Evolutionary conservation across 192 early-diverging fungal genomes (phyloP), one percentile per base, ranked within the genome.

Genomic region (Glomus cerebriforme): DNA sequence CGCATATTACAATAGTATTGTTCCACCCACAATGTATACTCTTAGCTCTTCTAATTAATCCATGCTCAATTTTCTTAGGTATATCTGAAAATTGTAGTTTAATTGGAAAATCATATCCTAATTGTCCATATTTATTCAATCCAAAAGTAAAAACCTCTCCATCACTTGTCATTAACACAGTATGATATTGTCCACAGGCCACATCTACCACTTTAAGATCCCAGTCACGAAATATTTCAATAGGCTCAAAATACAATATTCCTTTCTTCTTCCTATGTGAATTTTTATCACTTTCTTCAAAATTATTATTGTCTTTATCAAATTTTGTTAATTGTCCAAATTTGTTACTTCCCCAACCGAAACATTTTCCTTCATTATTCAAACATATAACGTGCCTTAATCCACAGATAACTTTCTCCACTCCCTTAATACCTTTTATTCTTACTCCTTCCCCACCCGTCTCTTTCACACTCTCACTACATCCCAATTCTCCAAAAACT

Each of bases 121-220:
- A 80, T 75, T 94, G 92, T 2, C 87, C 88, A 79, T 90, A 90
- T 75, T 91, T 92, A 81, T 92, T 88, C 49, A 86, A 82, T 9
- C 93, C 93, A 2, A 88, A 84, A 2, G 85, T 83, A 80, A 84
- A 87, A 4, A 92, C 82, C 0, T 84, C 68, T 0, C 83, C 82
- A 73, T 88, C 83, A 17, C 35, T 24, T 17, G 89, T 85, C 15
- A 91, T 32, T 34, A 91, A 60, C 0, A 89, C 47, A 13, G 90
- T 89, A 72, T 93, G 92, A 63, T 81, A 83, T 71, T 91, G 92
- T 1, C 92, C 92, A 63, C 91, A 90, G 7, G 89, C 90, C 29
- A 92, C 82, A 80, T 88, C 84, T 15, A 82, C 59, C 7, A 93
- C 86, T 1, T 63, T 54, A 17, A 75, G 34, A 27, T 66, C 72